These are phyloP conservation scores for Pythium aristosporum DNA, from an alignment of 352 stramenopile genomes.

Conservation along the genomic window DNA sequence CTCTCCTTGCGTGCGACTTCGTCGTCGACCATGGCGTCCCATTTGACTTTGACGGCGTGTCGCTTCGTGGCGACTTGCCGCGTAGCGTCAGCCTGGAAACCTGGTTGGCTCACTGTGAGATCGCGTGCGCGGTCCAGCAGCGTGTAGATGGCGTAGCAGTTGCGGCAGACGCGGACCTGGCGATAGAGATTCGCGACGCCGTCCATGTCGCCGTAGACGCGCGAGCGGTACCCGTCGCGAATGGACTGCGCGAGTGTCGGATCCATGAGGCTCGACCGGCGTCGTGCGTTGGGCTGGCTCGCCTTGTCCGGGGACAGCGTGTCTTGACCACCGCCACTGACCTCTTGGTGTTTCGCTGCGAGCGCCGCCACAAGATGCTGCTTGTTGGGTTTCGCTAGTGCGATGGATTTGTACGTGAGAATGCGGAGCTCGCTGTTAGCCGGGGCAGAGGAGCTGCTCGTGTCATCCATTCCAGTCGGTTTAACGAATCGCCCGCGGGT, in stretches of 20 bases:
- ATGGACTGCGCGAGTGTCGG: conserved; percentile 54
- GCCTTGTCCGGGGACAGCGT: background rate
- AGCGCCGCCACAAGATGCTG: conserved; percentile 36
- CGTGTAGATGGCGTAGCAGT: conserved; percentile 88
- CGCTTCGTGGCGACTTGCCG: conserved; percentile 11
- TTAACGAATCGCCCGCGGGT: conserved; percentile 16
- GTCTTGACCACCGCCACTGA: too few species aligned
- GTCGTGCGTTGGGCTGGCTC: background rate
- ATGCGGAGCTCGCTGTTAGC: conserved; percentile 38
- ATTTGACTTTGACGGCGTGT: conserved; percentile 41
- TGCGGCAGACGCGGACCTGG: conserved; percentile 77
- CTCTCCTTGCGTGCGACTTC: conserved; percentile 59
- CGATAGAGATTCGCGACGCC: conserved; percentile 77
- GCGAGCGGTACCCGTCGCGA: conserved; percentile 46
- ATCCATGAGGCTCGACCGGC: conserved; percentile 36
- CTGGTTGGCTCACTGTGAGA: conserved; percentile 8
- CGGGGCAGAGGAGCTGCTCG: background rate
- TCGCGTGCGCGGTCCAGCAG: conserved; percentile 73
- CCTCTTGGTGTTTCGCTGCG: conserved; percentile 4
- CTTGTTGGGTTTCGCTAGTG: conserved; percentile 59
- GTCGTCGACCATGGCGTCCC: conserved; percentile 39
- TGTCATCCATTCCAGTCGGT: background rate
- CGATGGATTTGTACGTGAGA: conserved; percentile 81
- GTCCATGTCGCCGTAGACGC: conserved; percentile 56
- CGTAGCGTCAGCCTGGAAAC: conserved; percentile 4